Base-by-base conservation (phyloP, 2,329 filamentous ascomycete genomes). In the Chaetothyriales sp. region DNA sequence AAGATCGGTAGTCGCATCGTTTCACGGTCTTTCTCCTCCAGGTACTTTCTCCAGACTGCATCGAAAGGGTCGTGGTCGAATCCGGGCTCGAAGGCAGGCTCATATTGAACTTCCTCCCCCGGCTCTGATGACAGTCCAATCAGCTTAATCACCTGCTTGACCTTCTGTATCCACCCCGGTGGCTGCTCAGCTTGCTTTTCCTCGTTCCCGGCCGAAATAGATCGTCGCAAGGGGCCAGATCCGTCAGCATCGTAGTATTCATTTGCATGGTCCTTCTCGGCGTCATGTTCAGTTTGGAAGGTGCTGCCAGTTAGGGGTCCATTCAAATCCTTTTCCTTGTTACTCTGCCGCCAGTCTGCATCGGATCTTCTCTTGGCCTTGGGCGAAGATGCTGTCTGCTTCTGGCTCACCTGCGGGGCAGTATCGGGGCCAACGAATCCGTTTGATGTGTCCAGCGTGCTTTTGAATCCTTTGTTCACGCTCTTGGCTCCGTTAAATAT, bases 21-120 rank as follows among this genome's bases (percentile, higher is more conserved):
- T 18, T 90, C 87, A 39, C 92, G 82, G 54, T 95, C 81, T 51
- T 84, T 88, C 52, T 79, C 77, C 61, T 80, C 83, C 48, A 96
- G 71, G 68, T 89, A 95, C 54, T 81, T 83, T 60, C 81, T 80
- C 92, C 92, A 98, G 44, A 78, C 69, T 0, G 85, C 80, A 47
- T 79, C 75, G 44, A 81, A 77, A 9, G 79, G 74, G 51, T 81
- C 73, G 25, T 82, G 76, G 36, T 76, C 70, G 57, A 76, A 78
- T 1, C 83, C 75, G 32, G 77, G 65, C 54, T 84, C 78, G 61
- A 77, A 80, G 0, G 83, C 79, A 2, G 70, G 53, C 0, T 79
- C 76, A 60, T 94, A 93, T 6, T 68, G 65, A 19, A 61, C 53
- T 9, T 48, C 51, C 39, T 60, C 58, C 43, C 56, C 55, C 19